Percentiles rank a stretch among this genome's conserved stretches.
Evolutionary conservation across 2,329 filamentous ascomycete genomes (phyloP).

Genomic region (Xylariaceae sp.): DNA sequence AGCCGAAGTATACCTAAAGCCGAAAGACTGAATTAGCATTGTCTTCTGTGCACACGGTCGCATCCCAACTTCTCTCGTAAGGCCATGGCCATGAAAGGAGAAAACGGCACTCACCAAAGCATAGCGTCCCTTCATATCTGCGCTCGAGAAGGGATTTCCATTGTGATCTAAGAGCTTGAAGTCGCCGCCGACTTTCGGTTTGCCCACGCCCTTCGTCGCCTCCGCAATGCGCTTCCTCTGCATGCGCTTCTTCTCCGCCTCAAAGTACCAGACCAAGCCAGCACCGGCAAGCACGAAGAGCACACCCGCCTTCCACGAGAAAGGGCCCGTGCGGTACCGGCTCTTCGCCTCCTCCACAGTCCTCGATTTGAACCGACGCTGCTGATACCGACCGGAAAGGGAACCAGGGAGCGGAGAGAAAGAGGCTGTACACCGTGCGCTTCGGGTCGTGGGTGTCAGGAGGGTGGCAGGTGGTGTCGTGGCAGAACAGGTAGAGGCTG

Average conservation of each 20-base stretch:
- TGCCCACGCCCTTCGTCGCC: conserved; percentile 85
- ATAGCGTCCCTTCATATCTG: conserved; percentile 83
- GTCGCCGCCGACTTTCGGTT: conserved; percentile 84
- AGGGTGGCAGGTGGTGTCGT: conserved; percentile 7
- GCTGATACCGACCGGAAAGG: conserved; percentile 16
- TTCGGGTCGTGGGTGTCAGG: conserved; percentile 4
- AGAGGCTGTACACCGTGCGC: conserved; percentile 1
- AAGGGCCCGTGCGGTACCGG: conserved; percentile 61
- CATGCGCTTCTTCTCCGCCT: conserved; percentile 86
- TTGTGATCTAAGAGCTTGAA: conserved; percentile 81
- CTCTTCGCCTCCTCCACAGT: conserved; percentile 56
- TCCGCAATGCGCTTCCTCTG: conserved; percentile 84
- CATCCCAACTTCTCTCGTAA: neutral
- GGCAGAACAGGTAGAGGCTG: conserved; percentile 7
- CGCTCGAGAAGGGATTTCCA: conserved; percentile 69
- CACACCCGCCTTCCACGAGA: conserved; percentile 85
- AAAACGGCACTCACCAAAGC: conserved; percentile 54
- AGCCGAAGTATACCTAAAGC: conserved; percentile 90
- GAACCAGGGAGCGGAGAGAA: neutral
- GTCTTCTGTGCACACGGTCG: neutral
- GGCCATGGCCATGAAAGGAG: neutral
- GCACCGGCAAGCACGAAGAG: conserved; percentile 77
- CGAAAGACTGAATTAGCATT: conserved; percentile 1
- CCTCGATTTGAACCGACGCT: conserved; percentile 40
- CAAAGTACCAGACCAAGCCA: conserved; percentile 83